Percentiles rank a stretch among this genome's conserved stretches.
These are phyloP conservation scores for Talaromyces marneffei DNA, from an alignment of 2,329 filamentous ascomycete genomes.

Conservation along the genomic window DNA sequence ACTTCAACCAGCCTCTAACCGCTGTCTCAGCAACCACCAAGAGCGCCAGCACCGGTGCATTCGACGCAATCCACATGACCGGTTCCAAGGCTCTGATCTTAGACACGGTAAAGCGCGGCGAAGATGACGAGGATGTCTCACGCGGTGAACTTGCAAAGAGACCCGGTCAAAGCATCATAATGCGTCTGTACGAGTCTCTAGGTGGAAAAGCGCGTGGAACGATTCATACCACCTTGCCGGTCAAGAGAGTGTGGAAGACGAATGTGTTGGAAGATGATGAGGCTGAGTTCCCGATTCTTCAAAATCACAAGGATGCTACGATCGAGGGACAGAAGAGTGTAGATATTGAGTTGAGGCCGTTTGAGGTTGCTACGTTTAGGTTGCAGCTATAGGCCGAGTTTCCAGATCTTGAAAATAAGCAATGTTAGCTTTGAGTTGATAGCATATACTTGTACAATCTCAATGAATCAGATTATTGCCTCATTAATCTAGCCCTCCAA, in stretches of 20 bases:
- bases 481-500: neutral
- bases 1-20: constrained; percentile 78
- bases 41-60: constrained; percentile 24
- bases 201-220: constrained; percentile 72
- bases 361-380: constrained; percentile 79
- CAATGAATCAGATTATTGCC: neutral
- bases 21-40: constrained; percentile 44
- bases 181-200: constrained; percentile 82
- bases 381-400: constrained; percentile 46
- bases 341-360: constrained; percentile 64
- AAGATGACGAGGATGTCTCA: constrained; percentile 68
- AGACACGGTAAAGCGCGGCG: constrained; percentile 89
- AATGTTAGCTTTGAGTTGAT: neutral
- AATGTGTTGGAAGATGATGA: constrained; percentile 86
- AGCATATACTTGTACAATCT: neutral
- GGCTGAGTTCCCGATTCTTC: constrained; percentile 55
- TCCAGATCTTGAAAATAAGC: neutral
- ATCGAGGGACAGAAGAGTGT: constrained; percentile 39
- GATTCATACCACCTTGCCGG: constrained; percentile 61
- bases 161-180: constrained; percentile 70
- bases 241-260: constrained; percentile 73
- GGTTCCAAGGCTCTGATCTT: constrained; percentile 66
- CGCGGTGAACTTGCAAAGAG: constrained; percentile 57
- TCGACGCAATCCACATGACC: constrained; percentile 60
- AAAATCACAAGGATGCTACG: constrained; percentile 27